Evolutionary conservation across 352 stramenopile species (phyloP), one percentile per base, ranked within the genome.

Genomic region (Phytophthora citrophthora): DNA sequence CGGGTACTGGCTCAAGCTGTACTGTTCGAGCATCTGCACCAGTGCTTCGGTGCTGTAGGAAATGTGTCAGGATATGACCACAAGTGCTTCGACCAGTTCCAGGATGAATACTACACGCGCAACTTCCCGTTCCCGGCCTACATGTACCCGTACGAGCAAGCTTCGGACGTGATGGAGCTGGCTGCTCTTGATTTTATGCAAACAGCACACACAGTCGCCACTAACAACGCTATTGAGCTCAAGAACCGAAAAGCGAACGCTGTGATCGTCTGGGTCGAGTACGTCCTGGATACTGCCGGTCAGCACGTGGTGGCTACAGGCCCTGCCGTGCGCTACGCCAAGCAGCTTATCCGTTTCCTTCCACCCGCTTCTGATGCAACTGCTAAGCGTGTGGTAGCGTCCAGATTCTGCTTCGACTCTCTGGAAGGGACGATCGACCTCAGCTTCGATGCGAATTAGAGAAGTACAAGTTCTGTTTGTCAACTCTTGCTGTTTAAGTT

Each of bases 61-160:
- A 71, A 82, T 45, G 86, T 91, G 29, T 79, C 79, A 3, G 86
- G 86, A 31, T 93, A 86, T 54, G 80, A 94, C 48, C 86, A 93
- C 72, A 69, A 70, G 27, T 77, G 64, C 49, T 94, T 93, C 39
- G 86, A 94, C 51, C 75, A 79, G 56, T 89, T 91, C 57, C 83
- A 92, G 54, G 74, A 77, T 54, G 74, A 75, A 36, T 90, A 91
- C 62, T 87, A 86, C 54, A 72, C 61, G 45, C 83, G 82, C 58
- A 89, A 90, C 62, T 94, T 93, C 56, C 86, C 86, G 1, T 93
- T 93, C 73, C 86, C 86, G 3, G 79, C 66, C 11, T 93, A 91
- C 66, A 94, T 94, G 86, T 94, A 94, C 54, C 72, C 76, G 51
- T 90, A 85, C 71, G 38, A 61, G 4, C 16, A 70, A 12, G 68